phyloP scores from a whole-genome alignment of 148 eudicot species.

The Pouteria glomerata region DNA sequence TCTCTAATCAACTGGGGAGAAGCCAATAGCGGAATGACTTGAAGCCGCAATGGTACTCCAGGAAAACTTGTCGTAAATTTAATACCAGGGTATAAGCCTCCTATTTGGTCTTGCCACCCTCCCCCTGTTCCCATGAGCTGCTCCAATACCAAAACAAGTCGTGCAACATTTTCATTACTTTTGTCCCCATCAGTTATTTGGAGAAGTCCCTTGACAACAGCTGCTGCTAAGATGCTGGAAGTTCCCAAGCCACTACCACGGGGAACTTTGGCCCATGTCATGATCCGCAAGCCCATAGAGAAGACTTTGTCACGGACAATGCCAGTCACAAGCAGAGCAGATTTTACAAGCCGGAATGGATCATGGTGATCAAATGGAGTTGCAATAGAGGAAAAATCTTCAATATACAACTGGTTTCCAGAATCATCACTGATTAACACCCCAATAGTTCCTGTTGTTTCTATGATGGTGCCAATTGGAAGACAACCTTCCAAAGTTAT shows the following conservation, averaged over 20 bases:
- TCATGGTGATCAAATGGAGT: slow-evolving; percentile 76
- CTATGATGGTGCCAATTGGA: slow-evolving; percentile 80
- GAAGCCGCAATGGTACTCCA: slow-evolving; percentile 89
- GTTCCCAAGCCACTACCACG: slow-evolving; percentile 99
- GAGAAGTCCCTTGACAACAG: slow-evolving; percentile 94
- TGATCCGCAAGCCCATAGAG: slow-evolving; percentile 54
- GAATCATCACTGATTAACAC: slow-evolving; percentile 56
- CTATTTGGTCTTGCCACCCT: slow-evolving; percentile 99
- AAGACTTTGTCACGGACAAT: slow-evolving; percentile 43
- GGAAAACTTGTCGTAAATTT: slow-evolving; percentile 87
- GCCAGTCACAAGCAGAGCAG: slow-evolving; percentile 82
- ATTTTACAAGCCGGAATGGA: slow-evolving; percentile 93
- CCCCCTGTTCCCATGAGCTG: slow-evolving; percentile 99
- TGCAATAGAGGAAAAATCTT: slow-evolving; percentile 46
- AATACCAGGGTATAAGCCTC: slow-evolving; percentile 91
- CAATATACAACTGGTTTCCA: slow-evolving; percentile 53
- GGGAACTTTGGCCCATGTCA: slow-evolving; percentile 95
- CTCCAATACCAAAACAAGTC: slow-evolving; percentile 86
- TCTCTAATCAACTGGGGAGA: slow-evolving; percentile 54
- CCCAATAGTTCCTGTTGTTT: slow-evolving; percentile 42
- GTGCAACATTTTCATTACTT: slow-evolving; percentile 80
- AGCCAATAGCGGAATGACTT: slow-evolving; percentile 72
- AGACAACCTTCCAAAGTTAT: slow-evolving; percentile 71
- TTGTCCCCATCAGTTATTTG: slow-evolving; percentile 65
- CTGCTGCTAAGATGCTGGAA: slow-evolving; percentile 96